Evolutionary conservation across 176 grass and related monocot genomes (phyloP).

Genomic region (Phoenix roebelenii): DNA sequence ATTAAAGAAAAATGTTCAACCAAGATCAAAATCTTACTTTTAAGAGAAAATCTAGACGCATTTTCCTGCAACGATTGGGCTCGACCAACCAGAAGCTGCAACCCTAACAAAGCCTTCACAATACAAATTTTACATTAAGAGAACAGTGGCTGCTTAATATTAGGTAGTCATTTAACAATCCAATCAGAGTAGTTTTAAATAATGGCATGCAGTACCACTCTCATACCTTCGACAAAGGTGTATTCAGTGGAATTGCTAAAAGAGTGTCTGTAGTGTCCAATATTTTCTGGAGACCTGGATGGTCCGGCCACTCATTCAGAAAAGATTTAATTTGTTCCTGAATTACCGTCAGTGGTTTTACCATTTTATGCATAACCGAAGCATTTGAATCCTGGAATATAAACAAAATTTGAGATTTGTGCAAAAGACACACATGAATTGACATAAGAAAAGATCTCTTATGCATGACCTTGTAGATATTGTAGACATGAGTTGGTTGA

Average conservation of each 20-base stretch:
- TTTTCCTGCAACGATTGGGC: constrained; percentile 82
- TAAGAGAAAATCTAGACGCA: constrained; percentile 61
- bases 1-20: neutral
- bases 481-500: constrained; percentile 37
- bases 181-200: neutral
- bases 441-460: constrained; percentile 7
- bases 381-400: constrained; percentile 69
- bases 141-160: too few relatives aligned
- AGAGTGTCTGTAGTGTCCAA: constrained; percentile 52
- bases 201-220: neutral
- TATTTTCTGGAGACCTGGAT: constrained; percentile 75
- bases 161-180: too few relatives aligned
- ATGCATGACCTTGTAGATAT: constrained; percentile 61
- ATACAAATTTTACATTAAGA: constrained; percentile 2
- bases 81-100: constrained; percentile 69
- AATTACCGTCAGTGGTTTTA: constrained; percentile 44
- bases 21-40: constrained; percentile 32
- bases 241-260: constrained; percentile 47
- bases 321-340: constrained; percentile 50
- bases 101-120: constrained; percentile 64
- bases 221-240: constrained; percentile 60
- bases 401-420: constrained; percentile 9
- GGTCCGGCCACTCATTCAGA: constrained; percentile 74
- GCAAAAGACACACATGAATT: neutral
- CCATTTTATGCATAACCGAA: constrained; percentile 66